Conservation (phyloP, 306 rosid genomes). For the Macrotyloma uniflorum region DNA sequence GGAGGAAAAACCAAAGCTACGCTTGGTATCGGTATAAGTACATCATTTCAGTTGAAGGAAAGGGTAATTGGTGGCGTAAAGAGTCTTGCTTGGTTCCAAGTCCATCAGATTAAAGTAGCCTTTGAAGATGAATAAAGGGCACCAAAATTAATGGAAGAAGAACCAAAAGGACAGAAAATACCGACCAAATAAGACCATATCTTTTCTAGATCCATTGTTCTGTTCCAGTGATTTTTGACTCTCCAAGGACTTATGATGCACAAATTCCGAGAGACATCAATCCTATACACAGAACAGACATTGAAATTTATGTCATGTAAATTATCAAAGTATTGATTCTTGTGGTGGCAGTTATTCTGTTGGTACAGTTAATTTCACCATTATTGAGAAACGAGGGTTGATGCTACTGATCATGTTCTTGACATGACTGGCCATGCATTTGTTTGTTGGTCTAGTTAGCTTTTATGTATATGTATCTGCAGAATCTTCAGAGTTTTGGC, state of each 20-base stretch:
- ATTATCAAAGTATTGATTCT: slow-evolving; percentile 44
- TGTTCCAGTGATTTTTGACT: slow-evolving; percentile 52
- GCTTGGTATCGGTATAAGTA: slow-evolving; percentile 30
- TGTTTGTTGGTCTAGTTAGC: slow-evolving; percentile 38
- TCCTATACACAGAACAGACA: slow-evolving; percentile 18
- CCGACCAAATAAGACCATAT: slow-evolving; percentile 66
- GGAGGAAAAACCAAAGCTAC: slow-evolving; percentile 23
- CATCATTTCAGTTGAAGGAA: not conserved
- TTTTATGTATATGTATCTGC: slow-evolving; percentile 41
- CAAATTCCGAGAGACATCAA: slow-evolving; percentile 54
- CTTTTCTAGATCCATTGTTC: slow-evolving; percentile 61
- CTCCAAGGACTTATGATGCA: slow-evolving; percentile 44
- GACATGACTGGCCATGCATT: slow-evolving; percentile 48
- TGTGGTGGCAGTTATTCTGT: slow-evolving; percentile 57
- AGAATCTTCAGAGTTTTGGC: slow-evolving; percentile 53
- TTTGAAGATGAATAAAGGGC: slow-evolving; percentile 52
- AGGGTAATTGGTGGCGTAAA: slow-evolving; percentile 3
- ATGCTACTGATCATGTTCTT: slow-evolving; percentile 40
- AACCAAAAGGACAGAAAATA: slow-evolving; percentile 56
- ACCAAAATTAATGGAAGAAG: slow-evolving; percentile 59
- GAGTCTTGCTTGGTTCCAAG: slow-evolving; percentile 37
- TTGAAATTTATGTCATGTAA: slow-evolving; percentile 32
- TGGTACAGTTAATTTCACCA: slow-evolving; percentile 56
- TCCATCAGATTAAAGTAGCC: slow-evolving; percentile 48
- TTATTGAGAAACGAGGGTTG: slow-evolving; percentile 50